phyloP scores from a whole-genome alignment of 371 early-diverging fungal genomes.

The Smittium mucronatum region DNA sequence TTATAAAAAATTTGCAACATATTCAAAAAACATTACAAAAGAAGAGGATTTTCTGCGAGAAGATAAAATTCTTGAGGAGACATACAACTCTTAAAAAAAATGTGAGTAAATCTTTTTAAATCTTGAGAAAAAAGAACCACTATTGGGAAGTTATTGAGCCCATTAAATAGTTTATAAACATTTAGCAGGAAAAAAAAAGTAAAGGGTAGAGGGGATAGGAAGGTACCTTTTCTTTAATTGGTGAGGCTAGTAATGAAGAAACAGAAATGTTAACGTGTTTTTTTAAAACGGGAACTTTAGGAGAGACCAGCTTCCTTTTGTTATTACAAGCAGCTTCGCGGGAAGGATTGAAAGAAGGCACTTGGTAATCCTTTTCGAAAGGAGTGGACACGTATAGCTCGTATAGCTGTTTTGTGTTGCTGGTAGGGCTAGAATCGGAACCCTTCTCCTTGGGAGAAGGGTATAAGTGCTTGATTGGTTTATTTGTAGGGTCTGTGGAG shows the following conservation, averaged over 20 bases:
- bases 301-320: not conserved
- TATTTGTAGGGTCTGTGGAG: not conserved
- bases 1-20: too few relatives aligned
- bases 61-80: too few relatives aligned
- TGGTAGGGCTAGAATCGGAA: not conserved
- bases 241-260: not conserved
- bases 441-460: not conserved
- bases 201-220: too few relatives aligned
- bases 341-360: not conserved
- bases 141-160: too few relatives aligned
- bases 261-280: not conserved
- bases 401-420: not conserved
- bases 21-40: too few relatives aligned
- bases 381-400: not conserved
- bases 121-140: too few relatives aligned
- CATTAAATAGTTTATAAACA: too few relatives aligned
- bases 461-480: not conserved
- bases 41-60: too few relatives aligned
- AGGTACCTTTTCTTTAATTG: not conserved
- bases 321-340: not conserved
- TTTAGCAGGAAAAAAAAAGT: too few relatives aligned
- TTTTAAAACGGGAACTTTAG: not conserved
- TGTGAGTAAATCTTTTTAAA: too few relatives aligned
- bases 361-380: not conserved
- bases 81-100: too few relatives aligned